phyloP scores from a whole-genome alignment of 805 yeast genomes.

The Saturnispora bothae region DNA sequence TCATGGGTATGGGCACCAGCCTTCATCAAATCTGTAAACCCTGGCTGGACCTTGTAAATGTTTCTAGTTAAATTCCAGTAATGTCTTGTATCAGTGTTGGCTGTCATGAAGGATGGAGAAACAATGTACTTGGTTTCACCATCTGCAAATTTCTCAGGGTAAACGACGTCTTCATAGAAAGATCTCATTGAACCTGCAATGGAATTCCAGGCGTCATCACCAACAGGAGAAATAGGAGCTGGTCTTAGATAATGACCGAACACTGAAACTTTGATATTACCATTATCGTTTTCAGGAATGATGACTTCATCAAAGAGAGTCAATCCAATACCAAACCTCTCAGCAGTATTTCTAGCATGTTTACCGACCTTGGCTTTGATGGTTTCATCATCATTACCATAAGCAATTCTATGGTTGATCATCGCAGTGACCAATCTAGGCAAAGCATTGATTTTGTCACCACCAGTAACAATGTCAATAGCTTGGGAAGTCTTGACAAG shows the following conservation, averaged over 20 bases:
- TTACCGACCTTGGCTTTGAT: constrained; percentile 25
- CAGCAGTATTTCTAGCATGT: constrained; percentile 26
- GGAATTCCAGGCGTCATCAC: constrained; percentile 38
- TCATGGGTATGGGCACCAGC: constrained; percentile 50
- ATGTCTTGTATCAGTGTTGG: constrained; percentile 60
- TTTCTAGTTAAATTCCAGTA: constrained; percentile 52
- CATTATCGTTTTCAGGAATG: constrained; percentile 15
- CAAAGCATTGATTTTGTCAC: constrained; percentile 64
- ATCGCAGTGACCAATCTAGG: constrained; percentile 51
- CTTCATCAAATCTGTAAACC: constrained; percentile 16
- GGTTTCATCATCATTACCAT: constrained; percentile 37
- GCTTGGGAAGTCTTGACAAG: constrained; percentile 57
- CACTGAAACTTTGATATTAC: constrained; percentile 18
- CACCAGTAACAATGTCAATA: constrained; percentile 56
- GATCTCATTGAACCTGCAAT: constrained; percentile 55
- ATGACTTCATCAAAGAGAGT: constrained; percentile 24
- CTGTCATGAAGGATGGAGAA: constrained; percentile 53
- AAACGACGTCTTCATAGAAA: constrained; percentile 42
- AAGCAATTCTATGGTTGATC: constrained; percentile 48
- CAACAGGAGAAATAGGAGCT: constrained; percentile 35
- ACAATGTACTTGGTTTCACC: constrained; percentile 24
- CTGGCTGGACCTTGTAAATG: constrained; percentile 50
- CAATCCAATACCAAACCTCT: constrained; percentile 28
- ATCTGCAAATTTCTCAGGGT: constrained; percentile 19
- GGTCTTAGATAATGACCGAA: constrained; percentile 24